A percentile compares a stretch with the other conserved stretches of the same genome.
phyloP scores from a whole-genome alignment of 2,329 filamentous ascomycete genomes.

The Exophiala phaeomuriformis region DNA sequence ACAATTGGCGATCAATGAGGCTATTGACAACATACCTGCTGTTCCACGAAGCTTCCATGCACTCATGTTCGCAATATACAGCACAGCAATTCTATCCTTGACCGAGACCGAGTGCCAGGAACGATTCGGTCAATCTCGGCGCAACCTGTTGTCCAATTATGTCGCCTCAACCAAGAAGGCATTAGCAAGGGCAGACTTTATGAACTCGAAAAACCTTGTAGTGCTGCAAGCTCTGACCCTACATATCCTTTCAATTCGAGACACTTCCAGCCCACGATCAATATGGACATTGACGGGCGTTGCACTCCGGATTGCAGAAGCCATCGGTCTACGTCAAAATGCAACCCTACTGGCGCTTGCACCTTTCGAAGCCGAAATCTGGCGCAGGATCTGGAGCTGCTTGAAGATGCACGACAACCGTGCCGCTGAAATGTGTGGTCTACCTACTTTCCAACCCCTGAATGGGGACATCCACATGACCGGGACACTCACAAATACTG shows the following conservation, averaged over 20 bases:
- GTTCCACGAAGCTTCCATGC: too few relatives aligned
- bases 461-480: constrained; percentile 25
- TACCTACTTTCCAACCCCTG: constrained; percentile 1
- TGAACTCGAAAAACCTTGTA: too few relatives aligned
- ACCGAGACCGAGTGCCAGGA: too few relatives aligned
- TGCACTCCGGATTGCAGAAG: constrained; percentile 35
- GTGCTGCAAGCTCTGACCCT: too few relatives aligned
- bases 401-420: constrained; percentile 41
- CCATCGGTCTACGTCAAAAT: constrained; percentile 37
- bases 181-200: too few relatives aligned
- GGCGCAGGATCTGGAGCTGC: constrained; percentile 34
- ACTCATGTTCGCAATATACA: too few relatives aligned
- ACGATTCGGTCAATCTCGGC: too few relatives aligned
- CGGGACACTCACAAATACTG: constrained; percentile 48
- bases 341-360: constrained; percentile 37
- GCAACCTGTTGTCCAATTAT: too few relatives aligned
- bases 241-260: constrained; percentile 31
- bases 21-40: too few relatives aligned
- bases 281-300: constrained; percentile 39
- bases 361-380: constrained; percentile 45
- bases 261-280: constrained; percentile 35
- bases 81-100: too few relatives aligned
- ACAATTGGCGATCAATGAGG: too few relatives aligned
- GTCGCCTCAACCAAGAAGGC: too few relatives aligned
- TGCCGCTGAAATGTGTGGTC: constrained; percentile 28